Evolutionary conservation across 2,329 filamentous ascomycete species (phyloP).

Genomic region (Cryphonectria parasitica): DNA sequence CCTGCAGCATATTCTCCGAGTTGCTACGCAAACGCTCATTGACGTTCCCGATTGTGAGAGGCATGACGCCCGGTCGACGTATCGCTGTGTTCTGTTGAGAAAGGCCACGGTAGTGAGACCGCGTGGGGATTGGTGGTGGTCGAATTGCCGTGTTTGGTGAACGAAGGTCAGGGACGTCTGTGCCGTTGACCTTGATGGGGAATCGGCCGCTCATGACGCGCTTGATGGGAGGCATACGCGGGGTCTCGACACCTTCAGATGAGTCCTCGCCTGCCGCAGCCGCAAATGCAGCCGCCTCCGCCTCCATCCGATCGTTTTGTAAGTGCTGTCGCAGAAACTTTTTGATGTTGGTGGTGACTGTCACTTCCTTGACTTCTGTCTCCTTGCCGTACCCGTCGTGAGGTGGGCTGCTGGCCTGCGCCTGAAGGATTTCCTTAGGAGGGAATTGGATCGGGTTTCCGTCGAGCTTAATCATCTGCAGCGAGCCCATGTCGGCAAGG

Average conservation of each 20-base stretch:
- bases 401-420: constrained; percentile 58
- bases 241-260: constrained; percentile 80
- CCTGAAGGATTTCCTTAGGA: constrained; percentile 68
- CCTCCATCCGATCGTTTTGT: constrained; percentile 56
- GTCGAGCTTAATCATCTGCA: constrained; percentile 87
- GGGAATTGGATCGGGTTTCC: constrained; percentile 86
- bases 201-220: constrained; percentile 68
- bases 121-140: constrained; percentile 76
- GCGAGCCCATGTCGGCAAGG: constrained; percentile 84
- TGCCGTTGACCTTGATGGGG: constrained; percentile 71
- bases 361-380: constrained; percentile 65
- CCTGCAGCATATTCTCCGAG: constrained; percentile 62
- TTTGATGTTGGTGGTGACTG: constrained; percentile 65
- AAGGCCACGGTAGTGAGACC: constrained; percentile 78
- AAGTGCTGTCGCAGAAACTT: constrained; percentile 60
- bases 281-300: constrained; percentile 46
- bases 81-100: constrained; percentile 69
- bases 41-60: constrained; percentile 67
- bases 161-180: constrained; percentile 68
- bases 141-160: constrained; percentile 66
- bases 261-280: constrained; percentile 57
- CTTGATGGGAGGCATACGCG: constrained; percentile 66
- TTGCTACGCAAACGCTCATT: constrained; percentile 71
- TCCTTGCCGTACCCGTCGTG: constrained; percentile 62
- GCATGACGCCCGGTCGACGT: constrained; percentile 74